Base-by-base conservation (phyloP, 805 yeast genomes). In the Candida coquimbonensis region DNA sequence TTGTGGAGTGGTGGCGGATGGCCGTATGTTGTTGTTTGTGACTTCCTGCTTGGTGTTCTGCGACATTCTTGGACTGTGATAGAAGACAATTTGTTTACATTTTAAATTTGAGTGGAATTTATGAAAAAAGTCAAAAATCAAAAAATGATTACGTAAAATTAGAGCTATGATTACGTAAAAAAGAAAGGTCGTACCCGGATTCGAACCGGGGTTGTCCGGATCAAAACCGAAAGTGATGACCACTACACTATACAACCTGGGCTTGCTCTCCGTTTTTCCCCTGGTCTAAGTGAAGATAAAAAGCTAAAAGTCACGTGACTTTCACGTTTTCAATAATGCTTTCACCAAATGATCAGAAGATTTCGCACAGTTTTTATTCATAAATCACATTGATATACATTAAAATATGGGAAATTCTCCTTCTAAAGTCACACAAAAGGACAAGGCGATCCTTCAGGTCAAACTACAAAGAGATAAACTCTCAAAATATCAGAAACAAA, bases 381-480 rank as follows among this genome's bases (percentile, higher is more conserved):
- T 21, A 6, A 21, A 6, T 21, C 7, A 21, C 5, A 6, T 21
- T 21, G 4, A 21, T 1, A 4, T 5, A 21, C 5, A 21, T 4
- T 21, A 6, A 4, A 21, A 21, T 21, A 59, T 59, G 63, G 63
- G 63, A 0, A 56, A 59, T 40, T 4, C 59, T 3, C 50, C 60
- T 0, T 36, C 60, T 0, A 81, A 78, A 58, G 80, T 91, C 17
- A 87, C 96, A 7, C 73, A 81, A 34, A 90, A 89, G 54, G 99
- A 93, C 59, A 77, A 72, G 57, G 96, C 97, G 0, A 77, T 93
- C 11, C 72, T 88, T 52, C 93, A 90, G 59, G 72, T 93, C 54
- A 93, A 93, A 61, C 69, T 85, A 35, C 97, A 95, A 55, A 72
- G 96, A 49, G 99, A 93, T 64, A 83, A 82, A 51, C 72, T 93